Evolutionary conservation across 202 grass and related monocot genomes (phyloP), one percentile per base, ranked within the genome.

Genomic region (Elaeis oleifera): DNA sequence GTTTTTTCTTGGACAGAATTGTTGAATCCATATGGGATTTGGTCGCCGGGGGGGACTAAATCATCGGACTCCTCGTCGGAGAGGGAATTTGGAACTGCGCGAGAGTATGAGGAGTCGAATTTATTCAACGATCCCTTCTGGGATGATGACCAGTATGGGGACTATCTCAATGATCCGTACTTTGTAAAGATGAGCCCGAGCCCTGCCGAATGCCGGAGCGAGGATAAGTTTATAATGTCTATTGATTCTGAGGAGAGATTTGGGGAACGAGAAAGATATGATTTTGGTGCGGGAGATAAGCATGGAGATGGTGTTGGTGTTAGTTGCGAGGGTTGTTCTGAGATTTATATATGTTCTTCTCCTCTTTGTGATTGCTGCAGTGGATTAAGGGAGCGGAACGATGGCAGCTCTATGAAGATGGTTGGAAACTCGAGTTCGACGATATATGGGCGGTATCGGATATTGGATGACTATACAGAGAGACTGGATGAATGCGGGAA

Each of bases 391-490:
- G 76, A 67, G 44, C 36, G 11, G 9, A 3, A 44, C 13, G 36
- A 44, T 44, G 64, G 20, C 50, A 58, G 79, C 3, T 74, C 7
- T 5, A 56, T 69, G 1, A 52, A 81, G 28, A 51, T 53, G 25
- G 44, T 64, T 11, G 59, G 28, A 39, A 71, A 80, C 61, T 83
- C 94, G 15, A 89, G 72, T 75, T 83, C 76, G 4, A 62, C 80
- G 4, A 72, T 99, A 31, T 99, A 99, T 44, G 88, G 82, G 60
- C 85, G 88, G 54, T 99, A 99, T 73, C 79, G 80, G 66, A 84
- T 99, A 81, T 84, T 87, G 69, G 85, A 89, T 84, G 94, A 99
- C 56, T 81, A 85, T 54, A 94, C 88, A 0, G 94, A 99, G 66
- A 78, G 82, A 72, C 70, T 89, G 20, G 85, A 84, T 79, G 85